These are phyloP conservation scores for Seminavis robusta DNA, from an alignment of 108 stramenopile species.

Conservation along the genomic window DNA sequence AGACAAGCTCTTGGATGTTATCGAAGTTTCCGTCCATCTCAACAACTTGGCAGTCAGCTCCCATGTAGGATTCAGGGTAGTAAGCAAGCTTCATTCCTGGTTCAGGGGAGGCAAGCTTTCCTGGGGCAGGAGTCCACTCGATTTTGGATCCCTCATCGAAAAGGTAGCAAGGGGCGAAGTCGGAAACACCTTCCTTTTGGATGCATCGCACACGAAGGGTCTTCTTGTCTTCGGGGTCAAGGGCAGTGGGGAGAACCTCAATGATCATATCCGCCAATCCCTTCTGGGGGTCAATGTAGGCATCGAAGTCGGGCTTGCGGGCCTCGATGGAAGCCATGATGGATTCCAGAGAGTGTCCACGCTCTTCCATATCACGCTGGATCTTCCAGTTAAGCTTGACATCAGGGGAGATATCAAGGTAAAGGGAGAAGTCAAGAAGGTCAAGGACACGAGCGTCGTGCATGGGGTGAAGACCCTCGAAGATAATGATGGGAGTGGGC, in stretches of 20 bases:
- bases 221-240: conserved; percentile 93
- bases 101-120: conserved; percentile 87
- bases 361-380: conserved; percentile 97
- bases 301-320: conserved; percentile 95
- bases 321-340: conserved; percentile 96
- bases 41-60: conserved; percentile 79
- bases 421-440: conserved; percentile 95
- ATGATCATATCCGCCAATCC: conserved; percentile 87
- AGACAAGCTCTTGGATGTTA: conserved; percentile 93
- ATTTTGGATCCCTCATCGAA: conserved; percentile 94
- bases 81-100: conserved; percentile 95
- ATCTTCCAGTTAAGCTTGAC: conserved; percentile 99
- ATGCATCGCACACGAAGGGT: conserved; percentile 92
- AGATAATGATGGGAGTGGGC: conserved; percentile 95
- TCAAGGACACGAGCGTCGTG: conserved; percentile 92
- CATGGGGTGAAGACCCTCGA: conserved; percentile 98
- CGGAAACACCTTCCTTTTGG: conserved; percentile 88
- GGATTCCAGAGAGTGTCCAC: conserved; percentile 94
- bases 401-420: conserved; percentile 95
- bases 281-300: conserved; percentile 97
- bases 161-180: conserved; percentile 92
- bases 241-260: conserved; percentile 93
- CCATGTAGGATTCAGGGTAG: conserved; percentile 86
- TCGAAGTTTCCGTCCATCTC: conserved; percentile 97
- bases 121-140: conserved; percentile 85